Conservation (phyloP, 78 protist species). For the Dictyostelium capitatum region DNA sequence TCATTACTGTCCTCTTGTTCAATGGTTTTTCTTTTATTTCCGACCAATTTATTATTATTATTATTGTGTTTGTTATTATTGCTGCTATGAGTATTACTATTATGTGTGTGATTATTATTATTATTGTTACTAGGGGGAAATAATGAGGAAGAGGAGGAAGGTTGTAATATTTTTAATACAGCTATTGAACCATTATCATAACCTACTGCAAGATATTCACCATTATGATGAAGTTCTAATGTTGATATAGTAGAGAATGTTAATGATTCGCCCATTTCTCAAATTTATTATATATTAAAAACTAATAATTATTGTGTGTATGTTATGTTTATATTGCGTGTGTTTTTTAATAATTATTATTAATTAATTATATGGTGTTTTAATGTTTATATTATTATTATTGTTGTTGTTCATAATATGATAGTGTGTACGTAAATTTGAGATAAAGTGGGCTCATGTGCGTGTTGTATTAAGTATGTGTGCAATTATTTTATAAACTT, state of each 20-base stretch:
- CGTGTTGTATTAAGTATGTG: no score
- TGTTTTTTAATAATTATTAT: no score
- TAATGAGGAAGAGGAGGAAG: neutral
- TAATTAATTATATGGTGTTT: neutral
- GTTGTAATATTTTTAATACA: conserved; percentile 19
- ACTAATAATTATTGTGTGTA: neutral
- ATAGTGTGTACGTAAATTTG: no score
- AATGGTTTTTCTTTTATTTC: conserved; percentile 3
- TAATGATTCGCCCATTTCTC: neutral
- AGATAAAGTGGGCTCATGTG: no score
- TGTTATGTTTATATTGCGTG: no score
- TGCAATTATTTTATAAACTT: no score
- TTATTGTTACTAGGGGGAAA: neutral
- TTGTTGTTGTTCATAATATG: no score
- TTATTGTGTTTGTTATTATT: neutral
- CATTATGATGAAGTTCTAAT: conserved; percentile 35
- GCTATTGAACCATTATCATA: conserved; percentile 65
- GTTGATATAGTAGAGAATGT: conserved; percentile 15
- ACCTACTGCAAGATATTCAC: conserved; percentile 53
- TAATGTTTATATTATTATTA: neutral
- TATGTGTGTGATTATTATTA: neutral
- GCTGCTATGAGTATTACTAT: neutral
- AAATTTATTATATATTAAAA: no score
- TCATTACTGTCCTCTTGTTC: neutral
- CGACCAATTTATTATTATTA: conserved; percentile 1